A percentile compares a stretch with the other conserved stretches of the same genome.
phyloP scores from a whole-genome alignment of 495 filamentous ascomycete genomes.

The Neurospora hispaniola region DNA sequence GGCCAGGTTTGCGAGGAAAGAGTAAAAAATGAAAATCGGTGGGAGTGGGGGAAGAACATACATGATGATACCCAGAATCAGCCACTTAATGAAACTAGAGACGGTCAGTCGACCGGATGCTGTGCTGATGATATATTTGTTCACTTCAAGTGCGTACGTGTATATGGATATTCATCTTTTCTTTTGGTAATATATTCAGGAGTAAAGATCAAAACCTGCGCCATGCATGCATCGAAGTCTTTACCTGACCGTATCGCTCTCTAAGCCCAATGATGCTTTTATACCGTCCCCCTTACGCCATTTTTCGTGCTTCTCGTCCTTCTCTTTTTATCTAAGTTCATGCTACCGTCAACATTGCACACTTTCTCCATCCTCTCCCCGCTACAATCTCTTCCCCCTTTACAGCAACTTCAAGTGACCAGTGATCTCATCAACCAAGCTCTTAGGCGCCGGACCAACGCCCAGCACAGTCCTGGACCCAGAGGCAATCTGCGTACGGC shows the following conservation, averaged over 20 bases:
- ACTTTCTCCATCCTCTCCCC: neutral
- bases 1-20: constrained; percentile 36
- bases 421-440: constrained; percentile 75
- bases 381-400: constrained; percentile 1
- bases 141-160: neutral
- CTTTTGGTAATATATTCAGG: neutral
- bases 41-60: neutral
- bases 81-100: neutral
- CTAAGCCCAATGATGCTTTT: neutral
- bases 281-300: neutral
- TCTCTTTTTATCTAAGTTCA: neutral
- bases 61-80: constrained; percentile 20
- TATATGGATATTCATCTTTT: neutral
- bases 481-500: constrained; percentile 89
- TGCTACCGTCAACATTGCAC: neutral
- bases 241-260: neutral
- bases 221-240: neutral
- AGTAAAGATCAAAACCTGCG: neutral
- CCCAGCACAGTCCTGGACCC: constrained; percentile 88
- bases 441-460: constrained; percentile 79
- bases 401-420: constrained; percentile 80
- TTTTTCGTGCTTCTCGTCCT: neutral
- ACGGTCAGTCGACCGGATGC: neutral
- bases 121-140: neutral
- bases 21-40: constrained; percentile 18